Base-by-base conservation (phyloP, 2,329 filamentous ascomycete species). In the Teratosphaeria pseudoeucalypti region DNA sequence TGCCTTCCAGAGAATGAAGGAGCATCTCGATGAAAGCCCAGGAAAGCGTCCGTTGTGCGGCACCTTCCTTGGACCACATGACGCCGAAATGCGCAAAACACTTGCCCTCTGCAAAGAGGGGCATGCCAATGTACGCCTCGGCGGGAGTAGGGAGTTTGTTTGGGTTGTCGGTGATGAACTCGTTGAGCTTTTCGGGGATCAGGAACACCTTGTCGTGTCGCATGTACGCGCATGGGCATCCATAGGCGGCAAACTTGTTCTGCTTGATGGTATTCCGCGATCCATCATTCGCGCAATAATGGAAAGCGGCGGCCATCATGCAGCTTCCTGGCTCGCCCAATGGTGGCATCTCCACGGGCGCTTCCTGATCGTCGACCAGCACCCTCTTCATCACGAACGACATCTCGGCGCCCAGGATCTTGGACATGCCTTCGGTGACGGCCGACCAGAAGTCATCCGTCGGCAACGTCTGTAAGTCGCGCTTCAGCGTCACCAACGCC, bases 61-160 rank as follows among this genome's bases (percentile, higher is more conserved):
- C 76, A n/a, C 84, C 85, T 61, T 86, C 79, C 52, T 76, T 73
- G 6, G 84, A 84, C 86, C 86, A 89, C 77, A 89, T 85, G 69
- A 86, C 76, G n/a, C 86, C 86, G 67, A 89, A 85, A 71, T 88
- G 84, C 26, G 83, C 85, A 65, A 87, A 82, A 68, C 83, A 87
- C 69, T 85, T 87, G 34, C 81, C 83, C 52, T 83, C 80, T 3
- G 81, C 79, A 64, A 85, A 87, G 1, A 89, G 74, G 0, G 86
- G 86, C 14, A 88, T 76, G 7, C 83, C 84, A 39, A 89, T 76
- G 67, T 87, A 89, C 2, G 85, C 84, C 66, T 88, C 86, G 34
- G 81, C 82, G 1, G 81, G 77, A 32, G 85, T 81, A 0, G 84
- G 81, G 12, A 87, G 72, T 56, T 77, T 71, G 66, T 86, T 85